These are phyloP conservation scores for Triticum timopheevii DNA, from an alignment of 176 grass and related monocot genomes.

Conservation along the genomic window DNA sequence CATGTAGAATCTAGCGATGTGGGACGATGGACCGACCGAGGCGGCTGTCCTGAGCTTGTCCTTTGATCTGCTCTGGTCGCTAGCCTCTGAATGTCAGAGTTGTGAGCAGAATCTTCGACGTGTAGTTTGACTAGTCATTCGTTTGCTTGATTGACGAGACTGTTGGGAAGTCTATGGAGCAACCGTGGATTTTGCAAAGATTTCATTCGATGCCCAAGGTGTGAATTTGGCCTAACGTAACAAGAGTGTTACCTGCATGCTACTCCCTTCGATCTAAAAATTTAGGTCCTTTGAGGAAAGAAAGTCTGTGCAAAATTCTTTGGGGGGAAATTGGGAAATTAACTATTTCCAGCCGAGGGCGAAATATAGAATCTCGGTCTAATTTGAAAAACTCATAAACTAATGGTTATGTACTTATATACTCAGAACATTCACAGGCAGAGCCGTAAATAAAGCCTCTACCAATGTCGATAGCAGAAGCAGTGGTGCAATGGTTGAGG, in stretches of 20 bases:
- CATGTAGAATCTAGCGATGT: slow-evolving; percentile 25
- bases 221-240: background rate
- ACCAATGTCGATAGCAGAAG: too few species aligned
- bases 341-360: too few species aligned
- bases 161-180: background rate
- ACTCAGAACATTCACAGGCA: too few species aligned
- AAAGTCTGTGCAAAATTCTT: too few species aligned
- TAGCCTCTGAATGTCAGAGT: background rate
- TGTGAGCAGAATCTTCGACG: background rate
- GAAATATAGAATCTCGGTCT: too few species aligned
- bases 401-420: too few species aligned
- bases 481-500: too few species aligned
- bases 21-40: slow-evolving; percentile 13
- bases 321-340: too few species aligned
- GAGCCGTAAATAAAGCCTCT: too few species aligned
- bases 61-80: background rate
- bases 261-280: background rate
- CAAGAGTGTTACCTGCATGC: background rate
- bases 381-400: too few species aligned
- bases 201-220: background rate
- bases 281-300: too few species aligned
- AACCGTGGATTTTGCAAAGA: background rate
- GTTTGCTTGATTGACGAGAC: background rate
- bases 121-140: background rate
- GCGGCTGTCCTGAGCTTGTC: slow-evolving; percentile 27